These are phyloP conservation scores for Populus trichocarpa DNA, from an alignment of 441 rosid genomes.

Conservation along the genomic window DNA sequence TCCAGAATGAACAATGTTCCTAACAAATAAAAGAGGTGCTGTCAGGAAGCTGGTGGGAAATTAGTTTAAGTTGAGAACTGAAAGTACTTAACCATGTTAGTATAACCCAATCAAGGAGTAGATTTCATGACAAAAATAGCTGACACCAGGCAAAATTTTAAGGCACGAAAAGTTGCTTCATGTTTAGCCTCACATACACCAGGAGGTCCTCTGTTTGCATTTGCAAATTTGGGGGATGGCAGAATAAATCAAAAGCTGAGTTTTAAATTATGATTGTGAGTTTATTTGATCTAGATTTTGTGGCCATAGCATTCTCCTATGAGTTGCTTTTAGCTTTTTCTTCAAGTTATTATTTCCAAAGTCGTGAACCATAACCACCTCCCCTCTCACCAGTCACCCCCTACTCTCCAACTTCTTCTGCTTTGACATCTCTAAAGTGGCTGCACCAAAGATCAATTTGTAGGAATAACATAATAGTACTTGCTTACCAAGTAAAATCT, in stretches of 20 bases:
- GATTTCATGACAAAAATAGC: background rate
- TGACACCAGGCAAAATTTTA: background rate
- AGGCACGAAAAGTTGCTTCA: background rate
- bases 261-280: background rate
- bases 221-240: background rate
- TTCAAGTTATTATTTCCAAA: background rate
- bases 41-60: conserved; percentile 14
- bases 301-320: background rate
- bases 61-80: background rate
- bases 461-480: background rate
- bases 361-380: background rate
- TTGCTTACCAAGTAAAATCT: conserved; percentile 27
- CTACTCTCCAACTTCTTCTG: background rate
- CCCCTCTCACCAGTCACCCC: background rate
- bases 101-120: background rate
- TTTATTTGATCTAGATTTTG: background rate
- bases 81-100: background rate
- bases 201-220: background rate
- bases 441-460: background rate
- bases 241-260: background rate
- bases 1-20: conserved; percentile 28
- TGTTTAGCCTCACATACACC: background rate
- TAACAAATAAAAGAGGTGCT: conserved; percentile 11
- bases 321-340: background rate
- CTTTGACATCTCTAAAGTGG: background rate